These are phyloP conservation scores for Hypsizygus marmoreus DNA, from an alignment of 768 basidiomycete species.

Conservation along the genomic window DNA sequence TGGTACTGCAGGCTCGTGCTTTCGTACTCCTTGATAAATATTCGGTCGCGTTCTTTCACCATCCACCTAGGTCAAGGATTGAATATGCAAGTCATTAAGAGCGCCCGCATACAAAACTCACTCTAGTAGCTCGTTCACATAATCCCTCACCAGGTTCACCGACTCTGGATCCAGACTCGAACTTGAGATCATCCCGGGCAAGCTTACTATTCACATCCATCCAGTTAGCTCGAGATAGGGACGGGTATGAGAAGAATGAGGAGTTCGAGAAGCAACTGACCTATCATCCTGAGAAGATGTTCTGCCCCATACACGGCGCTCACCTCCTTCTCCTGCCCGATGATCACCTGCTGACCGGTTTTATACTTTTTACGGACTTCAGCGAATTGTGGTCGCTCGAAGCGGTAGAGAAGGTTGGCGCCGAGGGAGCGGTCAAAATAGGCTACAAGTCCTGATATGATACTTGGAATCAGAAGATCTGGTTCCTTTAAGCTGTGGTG, in stretches of 20 bases:
- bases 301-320: constrained; percentile 92
- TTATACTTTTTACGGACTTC: constrained; percentile 72
- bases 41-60: constrained; percentile 66
- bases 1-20: constrained; percentile 77
- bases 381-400: constrained; percentile 92
- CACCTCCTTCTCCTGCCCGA: constrained; percentile 81
- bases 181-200: constrained; percentile 87
- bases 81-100: background rate
- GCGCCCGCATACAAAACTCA: constrained; percentile 33
- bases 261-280: constrained; percentile 43
- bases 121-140: constrained; percentile 86
- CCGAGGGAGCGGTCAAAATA: constrained; percentile 95
- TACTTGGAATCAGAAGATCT: constrained; percentile 69
- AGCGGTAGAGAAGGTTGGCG: constrained; percentile 88
- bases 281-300: constrained; percentile 89
- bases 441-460: constrained; percentile 80
- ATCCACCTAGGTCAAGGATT: constrained; percentile 60
- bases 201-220: constrained; percentile 62
- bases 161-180: constrained; percentile 92
- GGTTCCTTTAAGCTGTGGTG: constrained; percentile 65
- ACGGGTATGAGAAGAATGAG: background rate
- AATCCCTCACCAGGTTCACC: constrained; percentile 79
- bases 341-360: constrained; percentile 69
- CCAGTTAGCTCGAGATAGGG: constrained; percentile 4
- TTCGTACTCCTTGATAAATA: constrained; percentile 83